These are phyloP conservation scores for Nicotiana otophora DNA, from an alignment of 257 asterid species.

Conservation along the genomic window DNA sequence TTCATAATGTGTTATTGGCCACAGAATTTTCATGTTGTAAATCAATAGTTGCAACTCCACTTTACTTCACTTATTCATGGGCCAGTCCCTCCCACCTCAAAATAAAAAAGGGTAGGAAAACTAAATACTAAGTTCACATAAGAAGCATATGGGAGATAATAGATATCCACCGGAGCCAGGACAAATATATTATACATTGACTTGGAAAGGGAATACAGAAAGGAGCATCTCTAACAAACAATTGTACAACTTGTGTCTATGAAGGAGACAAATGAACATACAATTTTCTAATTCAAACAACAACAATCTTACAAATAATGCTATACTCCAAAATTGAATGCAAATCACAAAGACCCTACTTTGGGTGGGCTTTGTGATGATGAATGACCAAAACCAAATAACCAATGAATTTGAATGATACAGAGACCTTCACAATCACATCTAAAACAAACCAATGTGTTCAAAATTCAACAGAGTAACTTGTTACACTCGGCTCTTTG, in stretches of 20 bases:
- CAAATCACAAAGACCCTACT: background rate
- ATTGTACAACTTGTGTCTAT: background rate
- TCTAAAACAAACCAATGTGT: background rate
- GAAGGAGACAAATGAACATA: background rate
- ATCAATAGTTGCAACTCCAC: too few species aligned
- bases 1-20: too few species aligned
- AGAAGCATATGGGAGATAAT: too few species aligned
- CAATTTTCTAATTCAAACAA: background rate
- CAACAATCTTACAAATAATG: slow-evolving; percentile 2
- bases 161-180: too few species aligned
- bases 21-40: too few species aligned
- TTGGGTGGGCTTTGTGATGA: background rate
- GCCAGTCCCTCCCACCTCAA: too few species aligned
- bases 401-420: background rate
- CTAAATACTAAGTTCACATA: too few species aligned
- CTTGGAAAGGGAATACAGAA: background rate
- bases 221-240: background rate
- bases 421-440: slow-evolving; percentile 8
- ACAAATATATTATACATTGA: background rate
- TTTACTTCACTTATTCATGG: too few species aligned
- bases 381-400: background rate
- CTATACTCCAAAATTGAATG: background rate
- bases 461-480: background rate
- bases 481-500: background rate
- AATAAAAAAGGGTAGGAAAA: too few species aligned